Evolutionary conservation across 2,329 filamentous ascomycete species (phyloP), one percentile per base, ranked within the genome.

Genomic region (Pseudogymnoascus sp.): DNA sequence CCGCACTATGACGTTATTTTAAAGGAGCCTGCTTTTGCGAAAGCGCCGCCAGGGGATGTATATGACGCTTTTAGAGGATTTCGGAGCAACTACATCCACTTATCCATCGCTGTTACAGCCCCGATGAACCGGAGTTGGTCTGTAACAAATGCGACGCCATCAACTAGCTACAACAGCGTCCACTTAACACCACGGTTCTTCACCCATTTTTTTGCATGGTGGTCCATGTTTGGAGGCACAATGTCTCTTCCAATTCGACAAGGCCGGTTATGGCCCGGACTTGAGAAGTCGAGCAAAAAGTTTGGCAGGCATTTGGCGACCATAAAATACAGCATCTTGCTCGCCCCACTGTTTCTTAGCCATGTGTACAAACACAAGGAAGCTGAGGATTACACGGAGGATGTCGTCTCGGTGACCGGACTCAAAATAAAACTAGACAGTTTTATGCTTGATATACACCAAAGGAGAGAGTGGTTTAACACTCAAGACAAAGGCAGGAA

Each of bases 341-440:
- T 99, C 14, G 96, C 94, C 2, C 94, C 94, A 0, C 78, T 99
- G 2, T 99, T 96, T 74, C 84, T 99, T 66, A 95, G 92, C 68
- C 94, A 99, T 70, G 92, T 99, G 33, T 99, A 99, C 78, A 97
- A 97, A 75, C 94, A 99, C 78, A 97, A 97, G 73, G 94, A 99
- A 71, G 86, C 86, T 0, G 93, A 97, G 71, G 92, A 96, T 64
- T 90, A 91, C 71, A 82, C 84, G 0, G 88, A 92, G 65, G 81
- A 86, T 60, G 82, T 88, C 0, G 90, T 96, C 5, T 94, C 91
- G 55, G 93, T 93, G 0, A 99, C 94, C 3, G 94, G 95, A n/a
- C 80, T 99, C 65, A 99, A 99, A 75, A 90, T 96, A 68, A 88
- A 92, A 60, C 85, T 99, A 60, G 93, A 97, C 75, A 97, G 91